Base-by-base conservation (phyloP, 306 rosid species). In the Casuarina glauca region DNA sequence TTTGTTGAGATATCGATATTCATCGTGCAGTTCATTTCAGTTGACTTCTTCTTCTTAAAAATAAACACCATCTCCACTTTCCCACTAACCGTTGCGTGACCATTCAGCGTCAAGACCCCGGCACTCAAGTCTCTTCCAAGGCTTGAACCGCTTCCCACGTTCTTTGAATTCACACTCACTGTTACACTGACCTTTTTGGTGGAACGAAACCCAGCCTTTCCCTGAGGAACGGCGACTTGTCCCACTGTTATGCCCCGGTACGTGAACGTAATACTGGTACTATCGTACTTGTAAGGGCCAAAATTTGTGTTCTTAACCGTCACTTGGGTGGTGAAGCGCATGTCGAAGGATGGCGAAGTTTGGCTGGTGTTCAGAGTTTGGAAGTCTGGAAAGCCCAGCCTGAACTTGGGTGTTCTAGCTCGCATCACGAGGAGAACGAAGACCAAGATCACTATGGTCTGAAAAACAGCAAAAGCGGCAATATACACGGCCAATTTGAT, bases 381-480 rank as follows among this genome's bases (percentile, higher is more conserved):
- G 62, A 79, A 44, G 3, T 13, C 7, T 42, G 55, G n/a, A 6
- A 55, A 8, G 16, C 79, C 72, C 10, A 83, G 19, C 48, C 69
- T 66, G 12, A 83, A 9, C 44, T 80, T 83, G 0, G 87, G 81
- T 0, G 79, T 12, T 48, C 76, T 80, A 3, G 50, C 81, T 0
- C 68, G 19, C 81, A 83, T 49, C 76, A 83, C 76, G 5, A 76
- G 63, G 15, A 73, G 12, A 83, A 76, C 8, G 73, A 20, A 20
- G 26, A 20, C 26, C 26, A 20, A 20, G 26, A 20, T 20, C 26
- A 20, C 26, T 20, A 20, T 58, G 61, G 73, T 54, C 72, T 80
- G 87, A 53, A 76, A 41, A 38, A 80, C 79, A 45, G 32, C 62
- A 52, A 83, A 80, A 12, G 63, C 26, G 49, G 42, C 63, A 17